Base-by-base conservation (phyloP, 75 land plant genomes). In the Ceratopteris richardii region DNA sequence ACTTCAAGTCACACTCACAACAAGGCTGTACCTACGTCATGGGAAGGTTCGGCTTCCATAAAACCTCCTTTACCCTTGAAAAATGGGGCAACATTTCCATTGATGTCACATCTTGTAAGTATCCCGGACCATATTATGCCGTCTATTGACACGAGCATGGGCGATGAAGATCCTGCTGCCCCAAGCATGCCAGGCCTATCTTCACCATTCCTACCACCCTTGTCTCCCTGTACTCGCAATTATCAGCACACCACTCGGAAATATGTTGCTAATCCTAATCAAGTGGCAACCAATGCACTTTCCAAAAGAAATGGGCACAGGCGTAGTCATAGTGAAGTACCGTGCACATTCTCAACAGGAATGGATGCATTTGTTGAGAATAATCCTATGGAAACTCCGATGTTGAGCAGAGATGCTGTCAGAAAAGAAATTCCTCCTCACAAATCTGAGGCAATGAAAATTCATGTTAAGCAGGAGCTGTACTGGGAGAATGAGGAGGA, bases 271-370 rank as follows among this genome's bases (percentile, higher is more conserved):
- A 66, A 0, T 57, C 74, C 0, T 47, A 58, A 0, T 67, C 81
- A 52, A 62, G 55, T 21, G 68, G 57, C 23, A 58, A 58, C 56
- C 61, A 70, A 10, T 82, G 75, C 43, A 30, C 73, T 85, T 0
- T 88, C 96, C 30, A 92, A 88, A 0, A 60, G 90, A 1, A 83
- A 80, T 26, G 78, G 76, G 6, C 96, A 90, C 57, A 73, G 96
- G 31, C 69, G 96, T 36, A 82, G 84, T 1, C 81, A 60, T 39
- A 89, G 95, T 31, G 96, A 90, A 29, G 72, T 87, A 55, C 75
- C 96, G 1, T 75, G 83, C 51, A 68, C 73, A 25, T 65, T 72
- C 56, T 33, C 69, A 36, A 19, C 27, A 0, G 44, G 43, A 12
- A 44, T 65, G 22, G 75, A 64, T 40, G 44, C 70, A 17, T 53